Evolutionary conservation across 495 filamentous ascomycete genomes (phyloP).

Genomic region (Durotheca rogersii): DNA sequence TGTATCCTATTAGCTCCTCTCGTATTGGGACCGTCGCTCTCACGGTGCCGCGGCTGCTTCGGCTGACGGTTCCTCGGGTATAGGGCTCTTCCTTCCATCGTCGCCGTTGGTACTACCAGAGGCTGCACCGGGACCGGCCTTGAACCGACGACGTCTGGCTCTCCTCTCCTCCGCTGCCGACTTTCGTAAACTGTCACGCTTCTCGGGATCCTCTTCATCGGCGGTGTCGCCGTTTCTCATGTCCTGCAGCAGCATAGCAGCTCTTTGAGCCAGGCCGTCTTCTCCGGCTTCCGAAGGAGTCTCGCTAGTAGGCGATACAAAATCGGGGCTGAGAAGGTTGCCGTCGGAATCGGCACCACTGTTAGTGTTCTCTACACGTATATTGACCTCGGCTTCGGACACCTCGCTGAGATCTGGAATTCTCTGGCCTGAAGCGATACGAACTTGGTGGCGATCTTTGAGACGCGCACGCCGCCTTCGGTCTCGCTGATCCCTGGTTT

Average conservation of each 20-base stretch:
- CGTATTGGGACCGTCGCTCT: conserved; percentile 18
- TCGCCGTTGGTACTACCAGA: conserved; percentile 23
- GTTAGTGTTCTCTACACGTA: conserved; percentile 20
- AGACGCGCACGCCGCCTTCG: conserved; percentile 81
- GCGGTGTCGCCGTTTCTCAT: conserved; percentile 64
- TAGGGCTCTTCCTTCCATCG: conserved; percentile 16
- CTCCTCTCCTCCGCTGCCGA: conserved; percentile 44
- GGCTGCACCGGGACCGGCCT: conserved; percentile 23
- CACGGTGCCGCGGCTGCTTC: conserved; percentile 14
- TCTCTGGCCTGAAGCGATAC: conserved; percentile 81
- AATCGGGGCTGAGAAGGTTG: conserved; percentile 39
- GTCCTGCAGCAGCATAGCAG: conserved; percentile 77
- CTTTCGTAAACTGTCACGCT: conserved; percentile 56
- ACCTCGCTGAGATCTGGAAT: conserved; percentile 67
- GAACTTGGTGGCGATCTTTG: conserved; percentile 90
- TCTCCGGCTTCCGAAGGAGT: conserved; percentile 56
- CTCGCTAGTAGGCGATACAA: conserved; percentile 43
- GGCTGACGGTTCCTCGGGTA: conserved; percentile 23
- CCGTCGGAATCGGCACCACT: conserved; percentile 36
- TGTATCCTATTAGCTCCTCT: background rate
- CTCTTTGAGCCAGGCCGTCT: conserved; percentile 77
- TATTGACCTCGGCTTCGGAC: conserved; percentile 45
- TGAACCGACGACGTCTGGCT: conserved; percentile 33
- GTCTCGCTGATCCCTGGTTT: conserved; percentile 83
- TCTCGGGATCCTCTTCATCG: conserved; percentile 60